Conservation (phyloP, 441 rosid species). For the Euphorbia schlechtendalii region DNA sequence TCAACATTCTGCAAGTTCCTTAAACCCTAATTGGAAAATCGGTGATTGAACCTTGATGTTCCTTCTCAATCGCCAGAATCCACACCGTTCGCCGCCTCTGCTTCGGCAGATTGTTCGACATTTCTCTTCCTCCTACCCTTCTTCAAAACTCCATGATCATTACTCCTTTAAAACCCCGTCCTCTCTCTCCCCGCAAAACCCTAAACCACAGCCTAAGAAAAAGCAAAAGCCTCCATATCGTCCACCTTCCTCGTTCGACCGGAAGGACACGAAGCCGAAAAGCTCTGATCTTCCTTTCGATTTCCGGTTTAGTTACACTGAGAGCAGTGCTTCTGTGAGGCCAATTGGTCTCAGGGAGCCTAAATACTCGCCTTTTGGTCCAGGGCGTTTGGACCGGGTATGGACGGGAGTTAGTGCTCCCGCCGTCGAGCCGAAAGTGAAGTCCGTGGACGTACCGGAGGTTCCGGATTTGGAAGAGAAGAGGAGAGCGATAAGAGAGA, state of each 20-base stretch:
- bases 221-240: constrained; percentile 62
- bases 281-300: constrained; percentile 68
- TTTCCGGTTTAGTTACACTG: constrained; percentile 86
- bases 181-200: constrained; percentile 25
- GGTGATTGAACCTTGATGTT: constrained; percentile 5
- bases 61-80: constrained; percentile 25
- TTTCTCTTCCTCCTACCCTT: too few species aligned
- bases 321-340: constrained; percentile 54
- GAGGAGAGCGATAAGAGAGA: constrained; percentile 49
- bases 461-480: constrained; percentile 67
- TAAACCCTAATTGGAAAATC: constrained; percentile 1
- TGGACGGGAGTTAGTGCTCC: constrained; percentile 97
- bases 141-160: too few species aligned
- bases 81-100: too few species aligned
- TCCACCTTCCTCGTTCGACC: constrained; percentile 74
- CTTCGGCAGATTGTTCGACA: constrained; percentile 4
- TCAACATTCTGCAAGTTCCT: not conserved
- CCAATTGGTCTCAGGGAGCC: constrained; percentile 90
- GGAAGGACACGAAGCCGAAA: constrained; percentile 29
- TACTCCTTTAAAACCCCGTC: constrained; percentile 20
- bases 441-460: constrained; percentile 58
- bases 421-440: constrained; percentile 52
- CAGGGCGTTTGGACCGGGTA: constrained; percentile 57
- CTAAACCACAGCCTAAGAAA: constrained; percentile 27
- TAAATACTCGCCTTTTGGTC: constrained; percentile 90